phyloP scores from a whole-genome alignment of 169 alveolate genomes.

The Theileria equi region DNA sequence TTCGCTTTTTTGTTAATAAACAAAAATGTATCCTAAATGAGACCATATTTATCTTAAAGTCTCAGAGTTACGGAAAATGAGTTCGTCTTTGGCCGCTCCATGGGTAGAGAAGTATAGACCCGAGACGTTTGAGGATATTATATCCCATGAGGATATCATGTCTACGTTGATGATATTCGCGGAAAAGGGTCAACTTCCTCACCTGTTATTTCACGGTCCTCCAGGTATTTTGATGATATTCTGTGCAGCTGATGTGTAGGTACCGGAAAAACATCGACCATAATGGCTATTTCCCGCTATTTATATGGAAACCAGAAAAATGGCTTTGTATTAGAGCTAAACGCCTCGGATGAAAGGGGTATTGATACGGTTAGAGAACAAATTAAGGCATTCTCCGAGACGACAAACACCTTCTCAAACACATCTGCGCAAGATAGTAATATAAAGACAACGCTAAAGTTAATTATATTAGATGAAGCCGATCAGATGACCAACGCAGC shows the following conservation, averaged over 20 bases:
- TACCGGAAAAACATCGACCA: slow-evolving; percentile 92
- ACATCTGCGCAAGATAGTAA: slow-evolving; percentile 41
- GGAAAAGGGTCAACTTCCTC: slow-evolving; percentile 92
- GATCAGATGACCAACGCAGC: slow-evolving; percentile 97
- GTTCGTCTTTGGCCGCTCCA: slow-evolving; percentile 44
- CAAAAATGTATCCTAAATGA: neutral
- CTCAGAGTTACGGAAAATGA: slow-evolving; percentile 18
- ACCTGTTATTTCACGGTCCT: slow-evolving; percentile 94
- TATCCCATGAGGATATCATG: slow-evolving; percentile 92
- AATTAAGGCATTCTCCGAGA: slow-evolving; percentile 91
- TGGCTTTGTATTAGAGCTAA: slow-evolving; percentile 87
- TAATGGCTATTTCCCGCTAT: slow-evolving; percentile 89
- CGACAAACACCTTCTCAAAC: slow-evolving; percentile 69
- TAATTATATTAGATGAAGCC: slow-evolving; percentile 96
- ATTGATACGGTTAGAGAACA: slow-evolving; percentile 94
- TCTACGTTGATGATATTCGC: slow-evolving; percentile 88
- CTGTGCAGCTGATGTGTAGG: slow-evolving; percentile 52
- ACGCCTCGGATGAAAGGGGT: slow-evolving; percentile 99
- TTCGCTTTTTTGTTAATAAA: neutral
- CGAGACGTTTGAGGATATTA: slow-evolving; percentile 85
- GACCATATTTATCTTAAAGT: neutral
- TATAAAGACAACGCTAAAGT: slow-evolving; percentile 74
- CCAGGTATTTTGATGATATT: slow-evolving; percentile 81
- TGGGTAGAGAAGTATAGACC: slow-evolving; percentile 97
- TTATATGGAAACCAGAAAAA: slow-evolving; percentile 85